These are phyloP conservation scores for Cladochytrium replicatum DNA, from an alignment of 192 early-diverging fungal species.

Conservation along the genomic window DNA sequence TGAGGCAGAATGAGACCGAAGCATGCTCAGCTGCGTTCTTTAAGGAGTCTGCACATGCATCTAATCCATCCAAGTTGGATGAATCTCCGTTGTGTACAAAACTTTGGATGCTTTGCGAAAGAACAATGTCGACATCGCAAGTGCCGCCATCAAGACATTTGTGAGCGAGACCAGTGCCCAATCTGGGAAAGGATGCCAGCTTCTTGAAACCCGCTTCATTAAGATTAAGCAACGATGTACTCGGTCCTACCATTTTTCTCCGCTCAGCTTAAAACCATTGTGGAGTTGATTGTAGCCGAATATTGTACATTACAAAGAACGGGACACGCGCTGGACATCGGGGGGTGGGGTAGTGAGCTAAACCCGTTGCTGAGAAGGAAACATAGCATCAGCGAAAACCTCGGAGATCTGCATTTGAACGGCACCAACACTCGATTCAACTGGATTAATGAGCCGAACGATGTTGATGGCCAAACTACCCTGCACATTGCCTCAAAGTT, in stretches of 20 bases:
- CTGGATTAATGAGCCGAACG: conserved; percentile 28
- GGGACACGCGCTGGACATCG: neutral
- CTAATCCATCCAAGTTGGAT: too few species aligned
- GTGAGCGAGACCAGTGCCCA: conserved; percentile 1
- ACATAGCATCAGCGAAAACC: conserved; percentile 4
- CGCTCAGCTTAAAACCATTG: conserved; percentile 19
- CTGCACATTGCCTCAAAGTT: conserved; percentile 64
- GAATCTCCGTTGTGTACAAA: conserved; percentile 18
- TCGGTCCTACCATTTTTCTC: conserved; percentile 13
- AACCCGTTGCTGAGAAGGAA: conserved; percentile 14
- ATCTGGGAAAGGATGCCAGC: neutral
- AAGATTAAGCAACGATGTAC: neutral
- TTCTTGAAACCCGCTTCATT: conserved; percentile 1
- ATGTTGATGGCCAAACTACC: conserved; percentile 57
- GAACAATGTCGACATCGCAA: conserved; percentile 11
- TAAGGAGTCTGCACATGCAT: too few species aligned
- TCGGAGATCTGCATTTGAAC: neutral
- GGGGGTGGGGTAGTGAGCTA: too few species aligned
- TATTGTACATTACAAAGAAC: neutral
- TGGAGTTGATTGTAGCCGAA: neutral
- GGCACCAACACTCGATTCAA: neutral
- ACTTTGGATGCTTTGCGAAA: conserved; percentile 18
- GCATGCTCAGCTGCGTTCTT: too few species aligned
- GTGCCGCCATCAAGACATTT: conserved; percentile 11
- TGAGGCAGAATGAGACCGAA: too few species aligned